phyloP scores from a whole-genome alignment of 139 green algal genomes.

The Chlorella sorokiniana region DNA sequence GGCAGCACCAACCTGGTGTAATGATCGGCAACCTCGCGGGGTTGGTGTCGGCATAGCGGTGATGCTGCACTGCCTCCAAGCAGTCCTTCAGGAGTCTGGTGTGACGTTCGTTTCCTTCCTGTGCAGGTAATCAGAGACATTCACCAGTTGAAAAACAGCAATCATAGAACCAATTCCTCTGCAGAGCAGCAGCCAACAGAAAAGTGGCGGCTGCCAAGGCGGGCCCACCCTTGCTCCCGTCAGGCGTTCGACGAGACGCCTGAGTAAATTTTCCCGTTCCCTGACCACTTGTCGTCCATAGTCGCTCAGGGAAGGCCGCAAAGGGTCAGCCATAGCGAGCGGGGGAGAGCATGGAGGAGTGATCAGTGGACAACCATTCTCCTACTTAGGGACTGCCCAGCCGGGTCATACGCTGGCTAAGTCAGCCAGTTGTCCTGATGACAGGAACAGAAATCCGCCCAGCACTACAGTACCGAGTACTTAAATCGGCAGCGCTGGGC shows the following conservation, averaged over 20 bases:
- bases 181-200: not conserved
- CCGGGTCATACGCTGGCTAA: no score
- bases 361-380: no score
- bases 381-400: no score
- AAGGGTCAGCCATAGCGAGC: no score
- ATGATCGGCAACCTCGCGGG: conserved; percentile 1
- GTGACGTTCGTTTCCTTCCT: not conserved
- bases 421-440: no score
- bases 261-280: not conserved
- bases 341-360: no score
- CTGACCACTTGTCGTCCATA: not conserved
- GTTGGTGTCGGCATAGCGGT: conserved; percentile 9
- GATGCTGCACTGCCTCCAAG: not conserved
- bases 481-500: no score
- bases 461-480: no score
- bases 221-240: not conserved
- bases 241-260: conserved; percentile 1
- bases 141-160: not conserved
- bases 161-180: no score
- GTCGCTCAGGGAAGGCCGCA: conserved; percentile 1
- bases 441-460: no score
- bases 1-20: not conserved
- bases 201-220: not conserved
- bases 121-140: not conserved
- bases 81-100: not conserved